Evolutionary conservation across 2,329 filamentous ascomycete species (phyloP).

Genomic region (Chaetomiaceae sp.): DNA sequence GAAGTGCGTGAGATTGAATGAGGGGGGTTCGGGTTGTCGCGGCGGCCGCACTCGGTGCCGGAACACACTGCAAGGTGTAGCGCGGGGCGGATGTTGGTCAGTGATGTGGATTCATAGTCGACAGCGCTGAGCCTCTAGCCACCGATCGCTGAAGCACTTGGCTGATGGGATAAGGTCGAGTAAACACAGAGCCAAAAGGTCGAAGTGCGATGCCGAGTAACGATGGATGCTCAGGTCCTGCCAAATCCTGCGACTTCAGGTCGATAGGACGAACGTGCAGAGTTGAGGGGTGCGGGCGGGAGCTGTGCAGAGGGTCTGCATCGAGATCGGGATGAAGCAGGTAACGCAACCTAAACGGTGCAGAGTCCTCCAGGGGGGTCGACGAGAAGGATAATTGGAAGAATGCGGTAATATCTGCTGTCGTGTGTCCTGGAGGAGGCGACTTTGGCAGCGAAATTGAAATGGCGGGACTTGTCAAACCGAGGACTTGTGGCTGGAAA

Average conservation of each 20-base stretch:
- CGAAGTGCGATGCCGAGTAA: conserved; percentile 12
- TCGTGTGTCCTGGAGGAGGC: conserved; percentile 16
- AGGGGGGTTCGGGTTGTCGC: conserved; percentile 9
- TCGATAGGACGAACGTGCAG: conserved; percentile 9
- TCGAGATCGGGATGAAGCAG: conserved; percentile 1
- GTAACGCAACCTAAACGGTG: not conserved
- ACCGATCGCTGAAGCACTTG: conserved; percentile 6
- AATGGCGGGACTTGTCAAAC: conserved; percentile 24
- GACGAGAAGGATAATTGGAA: conserved; percentile 17
- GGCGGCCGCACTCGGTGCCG: conserved; percentile 2
- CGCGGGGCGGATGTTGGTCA: conserved; percentile 27
- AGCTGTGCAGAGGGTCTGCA: conserved; percentile 7
- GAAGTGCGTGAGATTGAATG: not conserved
- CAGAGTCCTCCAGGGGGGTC: not conserved
- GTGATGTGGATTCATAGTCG: conserved; percentile 34
- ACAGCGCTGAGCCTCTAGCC: conserved; percentile 21
- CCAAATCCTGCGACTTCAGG: conserved; percentile 13
- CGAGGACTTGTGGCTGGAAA: conserved; percentile 29
- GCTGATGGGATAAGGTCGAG: not conserved
- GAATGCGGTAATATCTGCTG: conserved; percentile 18
- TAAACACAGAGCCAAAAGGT: not conserved
- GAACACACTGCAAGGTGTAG: conserved; percentile 19
- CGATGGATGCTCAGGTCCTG: conserved; percentile 4
- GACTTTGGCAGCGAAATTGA: conserved; percentile 18
- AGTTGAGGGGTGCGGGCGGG: conserved; percentile 11